Conservation (phyloP, 2,329 filamentous ascomycete species). For the Teratosphaeria viscida region DNA sequence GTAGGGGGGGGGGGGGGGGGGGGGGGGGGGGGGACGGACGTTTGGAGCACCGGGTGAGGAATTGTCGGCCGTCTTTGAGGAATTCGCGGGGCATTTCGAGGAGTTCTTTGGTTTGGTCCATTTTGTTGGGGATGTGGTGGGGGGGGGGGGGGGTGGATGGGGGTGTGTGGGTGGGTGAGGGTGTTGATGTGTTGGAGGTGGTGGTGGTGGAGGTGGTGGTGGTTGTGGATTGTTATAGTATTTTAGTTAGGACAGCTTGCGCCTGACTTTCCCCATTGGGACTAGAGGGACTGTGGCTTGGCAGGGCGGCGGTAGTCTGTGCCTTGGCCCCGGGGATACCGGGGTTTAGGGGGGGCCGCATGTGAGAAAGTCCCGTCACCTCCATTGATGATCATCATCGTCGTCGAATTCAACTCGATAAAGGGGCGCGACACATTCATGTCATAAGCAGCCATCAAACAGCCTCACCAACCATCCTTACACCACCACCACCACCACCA, state of each 20-base stretch:
- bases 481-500: not conserved
- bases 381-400: too few relatives aligned
- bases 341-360: not conserved
- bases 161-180: not conserved
- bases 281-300: not conserved
- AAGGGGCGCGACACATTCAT: not conserved
- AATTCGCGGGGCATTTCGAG: constrained; percentile 60
- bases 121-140: constrained; percentile 1
- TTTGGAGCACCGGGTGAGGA: constrained; percentile 42
- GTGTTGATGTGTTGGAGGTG: not conserved
- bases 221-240: too few relatives aligned
- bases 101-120: constrained; percentile 58
- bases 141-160: not conserved
- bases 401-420: too few relatives aligned
- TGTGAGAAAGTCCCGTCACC: not conserved
- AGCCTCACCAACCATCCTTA: too few relatives aligned
- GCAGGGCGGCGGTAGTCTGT: not conserved
- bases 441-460: not conserved
- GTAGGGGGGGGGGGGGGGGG: not conserved
- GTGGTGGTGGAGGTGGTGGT: not conserved
- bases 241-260: not conserved
- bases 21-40: constrained; percentile 20
- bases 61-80: constrained; percentile 41
- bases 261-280: not conserved
- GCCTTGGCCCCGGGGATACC: not conserved